Evolutionary conservation across 2,329 filamentous ascomycete genomes (phyloP), one percentile per base, ranked within the genome.

Genomic region (Davidsoniella virescens): DNA sequence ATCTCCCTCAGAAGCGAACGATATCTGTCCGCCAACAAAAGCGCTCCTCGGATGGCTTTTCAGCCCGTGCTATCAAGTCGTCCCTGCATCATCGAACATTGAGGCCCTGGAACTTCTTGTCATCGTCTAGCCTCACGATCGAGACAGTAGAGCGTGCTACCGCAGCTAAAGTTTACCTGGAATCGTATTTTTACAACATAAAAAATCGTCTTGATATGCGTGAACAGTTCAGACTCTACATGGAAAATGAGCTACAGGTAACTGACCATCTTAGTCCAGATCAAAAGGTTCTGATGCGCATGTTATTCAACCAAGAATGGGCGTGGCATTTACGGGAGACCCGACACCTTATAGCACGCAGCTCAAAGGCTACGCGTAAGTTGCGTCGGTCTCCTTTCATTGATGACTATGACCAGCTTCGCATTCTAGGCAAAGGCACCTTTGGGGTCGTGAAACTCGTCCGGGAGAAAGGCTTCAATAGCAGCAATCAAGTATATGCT

Each of bases 371-470:
- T 44, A 54, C 54, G 16, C 58, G 64, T 9, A 61, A 61, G 70
- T n/a, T 48, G 5, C 17, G 17, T 18, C 14, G n/a, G 18, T 51
- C 48, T 17, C 52, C 52, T 12, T 18, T 29, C 3, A 17, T 48
- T 55, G 10, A 52, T 78, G 7, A 79, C n/a, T 95, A 90, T 59
- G 83, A 94, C 56, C 71, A 81, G 10, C 66, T 96, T 26, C 84
- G 87, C 57, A 72, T 93, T 16, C 71, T 96, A 4, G 88, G 92
- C 0, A 94, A 92, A 62, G 90, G 92, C 7, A 95, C 88, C 60
- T 98, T 96, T 64, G 90, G 92, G 0, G 81, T 94, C 20, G 92
- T 98, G 14, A 77, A 82, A 43, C 71, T 98, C 36, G 88, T 96
- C 2, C 80, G 79, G 51, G 83, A 88, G 61, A 58, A 58, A n/a